These are phyloP conservation scores for Coniophora puteana DNA, from an alignment of 1,284 basidiomycete genomes.

Conservation along the genomic window DNA sequence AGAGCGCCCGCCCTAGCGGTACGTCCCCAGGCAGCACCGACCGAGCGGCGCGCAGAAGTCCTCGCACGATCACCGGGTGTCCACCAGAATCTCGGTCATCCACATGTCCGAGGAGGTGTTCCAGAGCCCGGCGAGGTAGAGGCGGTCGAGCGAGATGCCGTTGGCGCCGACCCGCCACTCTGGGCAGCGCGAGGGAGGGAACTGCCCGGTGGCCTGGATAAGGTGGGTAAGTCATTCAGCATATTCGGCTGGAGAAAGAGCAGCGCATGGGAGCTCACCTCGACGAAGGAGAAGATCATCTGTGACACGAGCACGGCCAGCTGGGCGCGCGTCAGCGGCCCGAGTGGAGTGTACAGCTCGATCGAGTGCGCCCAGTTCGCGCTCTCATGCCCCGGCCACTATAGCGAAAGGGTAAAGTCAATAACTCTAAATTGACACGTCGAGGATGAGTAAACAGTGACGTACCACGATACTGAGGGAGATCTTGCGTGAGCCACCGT, in stretches of 20 bases:
- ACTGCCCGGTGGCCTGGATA: constrained; percentile 3
- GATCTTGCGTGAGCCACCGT: constrained; percentile 22
- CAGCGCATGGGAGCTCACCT: constrained; percentile 19
- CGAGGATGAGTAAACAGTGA: too few species aligned
- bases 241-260: constrained; percentile 18
- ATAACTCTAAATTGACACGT: too few species aligned
- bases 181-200: constrained; percentile 14
- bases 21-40: too few species aligned
- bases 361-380: constrained; percentile 33
- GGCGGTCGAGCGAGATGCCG: constrained; percentile 34
- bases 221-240: too few species aligned
- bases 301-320: constrained; percentile 28
- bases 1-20: too few species aligned
- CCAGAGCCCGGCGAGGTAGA: constrained; percentile 35
- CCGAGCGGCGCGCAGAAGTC: too few species aligned
- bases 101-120: constrained; percentile 39
- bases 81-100: constrained; percentile 42
- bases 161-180: constrained; percentile 28
- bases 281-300: constrained; percentile 25
- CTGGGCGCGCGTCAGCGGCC: constrained; percentile 33
- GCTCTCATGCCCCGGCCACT: constrained; percentile 47
- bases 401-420: constrained; percentile 6
- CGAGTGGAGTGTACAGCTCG: constrained; percentile 24
- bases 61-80: constrained; percentile 25
- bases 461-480: constrained; percentile 36